These are phyloP conservation scores for Blumeriella jaapii DNA, from an alignment of 2,329 filamentous ascomycete genomes.

Conservation along the genomic window DNA sequence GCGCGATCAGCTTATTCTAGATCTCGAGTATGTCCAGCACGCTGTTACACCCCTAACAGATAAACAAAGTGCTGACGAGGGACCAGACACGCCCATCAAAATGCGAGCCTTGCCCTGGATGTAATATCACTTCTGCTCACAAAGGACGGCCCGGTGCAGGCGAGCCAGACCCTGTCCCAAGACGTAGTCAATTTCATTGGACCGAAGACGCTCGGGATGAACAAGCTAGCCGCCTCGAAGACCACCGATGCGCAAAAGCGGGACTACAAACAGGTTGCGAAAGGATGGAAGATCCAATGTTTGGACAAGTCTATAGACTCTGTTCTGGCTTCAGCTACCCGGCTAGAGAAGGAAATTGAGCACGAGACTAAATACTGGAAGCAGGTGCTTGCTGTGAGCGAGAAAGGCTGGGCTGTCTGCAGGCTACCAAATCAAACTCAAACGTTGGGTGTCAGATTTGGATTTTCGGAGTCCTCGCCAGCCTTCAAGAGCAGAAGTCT, in stretches of 20 bases:
- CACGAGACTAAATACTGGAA: slow-evolving; percentile 84
- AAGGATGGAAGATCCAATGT: slow-evolving; percentile 69
- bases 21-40: slow-evolving; percentile 39
- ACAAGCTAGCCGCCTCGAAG: slow-evolving; percentile 51
- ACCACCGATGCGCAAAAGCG: slow-evolving; percentile 42
- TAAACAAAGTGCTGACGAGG: slow-evolving; percentile 10
- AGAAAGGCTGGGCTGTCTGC: slow-evolving; percentile 78
- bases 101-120: slow-evolving; percentile 61
- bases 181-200: slow-evolving; percentile 60
- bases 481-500: slow-evolving; percentile 61
- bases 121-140: slow-evolving; percentile 74
- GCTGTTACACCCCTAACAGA: neutral
- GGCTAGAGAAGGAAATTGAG: slow-evolving; percentile 65
- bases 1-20: slow-evolving; percentile 45
- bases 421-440: slow-evolving; percentile 62
- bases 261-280: slow-evolving; percentile 44
- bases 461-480: slow-evolving; percentile 62
- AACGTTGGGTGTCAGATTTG: slow-evolving; percentile 76
- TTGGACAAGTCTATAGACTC: slow-evolving; percentile 65
- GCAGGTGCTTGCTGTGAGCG: slow-evolving; percentile 68
- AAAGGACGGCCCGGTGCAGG: slow-evolving; percentile 65
- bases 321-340: slow-evolving; percentile 57
- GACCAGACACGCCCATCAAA: slow-evolving; percentile 38
- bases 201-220: slow-evolving; percentile 61
- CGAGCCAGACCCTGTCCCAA: slow-evolving; percentile 57